Evolutionary conservation across 495 filamentous ascomycete genomes (phyloP).

Genomic region (Chaetomium fimeti): DNA sequence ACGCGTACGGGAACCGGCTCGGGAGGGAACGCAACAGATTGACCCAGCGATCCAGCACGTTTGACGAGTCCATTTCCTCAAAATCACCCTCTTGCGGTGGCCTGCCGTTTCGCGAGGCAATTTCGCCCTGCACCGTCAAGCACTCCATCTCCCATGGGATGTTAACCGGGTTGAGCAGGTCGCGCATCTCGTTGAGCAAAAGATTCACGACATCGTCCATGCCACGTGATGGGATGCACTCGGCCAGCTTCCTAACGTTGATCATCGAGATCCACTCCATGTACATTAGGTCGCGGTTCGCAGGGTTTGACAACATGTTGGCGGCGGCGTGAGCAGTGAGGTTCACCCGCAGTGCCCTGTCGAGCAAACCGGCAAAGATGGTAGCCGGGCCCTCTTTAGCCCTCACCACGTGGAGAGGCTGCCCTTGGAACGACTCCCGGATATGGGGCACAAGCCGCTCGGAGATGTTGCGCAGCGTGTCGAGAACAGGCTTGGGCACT

Average conservation of each 20-base stretch:
- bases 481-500: conserved; percentile 76
- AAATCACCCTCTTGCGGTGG: conserved; percentile 24
- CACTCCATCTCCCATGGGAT: conserved; percentile 56
- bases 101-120: conserved; percentile 45
- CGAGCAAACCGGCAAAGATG: conserved; percentile 80
- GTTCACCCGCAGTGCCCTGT: conserved; percentile 85
- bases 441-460: conserved; percentile 76
- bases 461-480: conserved; percentile 80
- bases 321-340: conserved; percentile 82
- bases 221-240: conserved; percentile 57
- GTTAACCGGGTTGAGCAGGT: conserved; percentile 63
- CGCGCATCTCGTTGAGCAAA: conserved; percentile 69
- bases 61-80: conserved; percentile 43
- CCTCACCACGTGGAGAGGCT: conserved; percentile 77
- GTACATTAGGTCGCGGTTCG: conserved; percentile 87
- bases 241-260: conserved; percentile 65
- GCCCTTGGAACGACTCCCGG: conserved; percentile 70
- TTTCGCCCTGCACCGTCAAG: conserved; percentile 54
- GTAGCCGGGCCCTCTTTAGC: conserved; percentile 86
- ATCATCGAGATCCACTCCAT: conserved; percentile 82
- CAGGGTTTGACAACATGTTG: conserved; percentile 68
- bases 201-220: conserved; percentile 70
- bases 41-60: conserved; percentile 82
- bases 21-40: conserved; percentile 75
- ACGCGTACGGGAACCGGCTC: conserved; percentile 67